Base-by-base conservation (phyloP, 371 early-diverging fungal genomes). In the Lichtheimia ornata region DNA sequence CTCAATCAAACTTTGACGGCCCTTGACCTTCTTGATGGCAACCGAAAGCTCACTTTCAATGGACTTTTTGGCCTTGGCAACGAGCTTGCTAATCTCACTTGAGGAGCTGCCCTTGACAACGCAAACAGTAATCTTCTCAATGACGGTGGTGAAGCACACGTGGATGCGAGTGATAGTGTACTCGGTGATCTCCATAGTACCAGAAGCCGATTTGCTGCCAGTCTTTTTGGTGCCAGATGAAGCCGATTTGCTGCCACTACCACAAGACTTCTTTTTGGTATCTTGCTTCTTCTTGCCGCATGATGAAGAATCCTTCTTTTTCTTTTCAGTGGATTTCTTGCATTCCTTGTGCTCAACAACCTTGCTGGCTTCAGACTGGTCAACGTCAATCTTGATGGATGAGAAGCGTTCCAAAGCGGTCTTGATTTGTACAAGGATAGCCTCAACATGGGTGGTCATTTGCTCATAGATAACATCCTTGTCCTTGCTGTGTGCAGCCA, bases 281-380 rank as follows among this genome's bases (percentile, higher is more conserved):
- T 11, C 35, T 35, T 35, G 35, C 35, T 35, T 35, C 28, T 28
- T 28, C 35, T 47, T 47, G 47, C 1, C 7, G 18, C 18, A 47
- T n/a, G 47, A 47, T 47, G 22, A 47, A 22, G 22, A 47, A 22
- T 35, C 35, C 47, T 47, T 47, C 47, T 47, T 47, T 47, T 47
- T 45, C 18, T 45, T n/a, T n/a, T 45, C n/a, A n/a, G 45, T 45
- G 18, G 45, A 45, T 5, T n/a, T 18, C 6, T 45, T n/a, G 47
- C 47, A n/a, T 47, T 47, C 47, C 22, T 47, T 22, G 14, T 47
- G 47, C 22, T 47, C 47, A 13, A 35, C 11, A 35, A 35, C 35
- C 35, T 35, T 35, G 35, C 11, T 35, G 2, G 35, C 35, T 35
- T 35, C 35, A 35, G 6, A 9, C 35, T 35, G 4, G 35, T 35